Percentiles rank a stretch among this genome's conserved stretches.
phyloP scores from a whole-genome alignment of 176 grass and related monocot genomes.

The Oryza coarctata region DNA sequence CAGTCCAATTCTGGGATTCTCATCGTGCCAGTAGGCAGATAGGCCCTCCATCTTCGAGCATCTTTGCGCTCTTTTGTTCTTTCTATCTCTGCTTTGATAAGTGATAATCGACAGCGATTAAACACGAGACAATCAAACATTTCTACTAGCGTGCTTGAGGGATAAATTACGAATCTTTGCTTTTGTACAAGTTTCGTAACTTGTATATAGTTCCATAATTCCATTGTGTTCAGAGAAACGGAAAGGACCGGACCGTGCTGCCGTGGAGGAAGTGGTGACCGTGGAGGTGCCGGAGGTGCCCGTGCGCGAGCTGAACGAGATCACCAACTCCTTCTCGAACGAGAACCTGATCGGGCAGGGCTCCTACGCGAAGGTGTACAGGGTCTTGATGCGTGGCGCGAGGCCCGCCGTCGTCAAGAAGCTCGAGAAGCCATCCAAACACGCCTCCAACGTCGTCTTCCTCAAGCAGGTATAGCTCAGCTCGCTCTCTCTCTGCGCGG shows the following conservation, averaged over 20 bases:
- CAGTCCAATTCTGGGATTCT: neutral
- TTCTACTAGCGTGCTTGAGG: neutral
- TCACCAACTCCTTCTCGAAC: slow-evolving; percentile 31
- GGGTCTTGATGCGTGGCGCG: slow-evolving; percentile 22
- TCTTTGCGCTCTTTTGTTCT: neutral
- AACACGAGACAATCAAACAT: neutral
- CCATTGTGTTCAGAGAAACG: neutral
- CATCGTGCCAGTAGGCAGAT: neutral
- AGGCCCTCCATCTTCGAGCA: neutral
- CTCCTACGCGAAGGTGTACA: slow-evolving; percentile 62
- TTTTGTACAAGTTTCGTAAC: neutral
- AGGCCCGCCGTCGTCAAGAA: slow-evolving; percentile 44
- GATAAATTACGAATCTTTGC: neutral
- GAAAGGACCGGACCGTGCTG: neutral
- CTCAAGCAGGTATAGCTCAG: slow-evolving; percentile 21
- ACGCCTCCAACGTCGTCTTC: slow-evolving; percentile 51
- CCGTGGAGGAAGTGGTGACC: slow-evolving; percentile 18
- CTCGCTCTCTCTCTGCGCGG: neutral
- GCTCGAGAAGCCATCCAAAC: slow-evolving; percentile 46
- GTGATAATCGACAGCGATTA: neutral
- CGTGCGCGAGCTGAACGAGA: slow-evolving; percentile 45
- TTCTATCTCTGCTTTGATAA: neutral
- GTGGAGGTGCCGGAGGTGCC: slow-evolving; percentile 50
- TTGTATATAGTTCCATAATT: no score
- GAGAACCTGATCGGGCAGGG: slow-evolving; percentile 51